Conservation (phyloP, 495 filamentous ascomycete species). For the Aspergillus diversus region DNA sequence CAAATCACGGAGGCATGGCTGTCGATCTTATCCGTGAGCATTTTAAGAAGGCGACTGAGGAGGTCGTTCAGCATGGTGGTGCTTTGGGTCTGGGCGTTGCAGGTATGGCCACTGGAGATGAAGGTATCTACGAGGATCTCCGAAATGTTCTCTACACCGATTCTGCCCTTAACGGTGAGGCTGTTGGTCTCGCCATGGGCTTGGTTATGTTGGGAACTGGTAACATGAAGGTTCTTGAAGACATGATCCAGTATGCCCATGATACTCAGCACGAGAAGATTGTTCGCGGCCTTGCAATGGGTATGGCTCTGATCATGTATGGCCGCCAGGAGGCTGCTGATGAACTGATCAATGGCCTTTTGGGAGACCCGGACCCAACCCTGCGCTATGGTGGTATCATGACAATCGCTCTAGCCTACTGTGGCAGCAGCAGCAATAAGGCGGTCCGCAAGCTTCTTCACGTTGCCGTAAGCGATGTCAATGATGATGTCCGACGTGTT, state of each 20-base stretch:
- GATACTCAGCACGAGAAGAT: conserved; percentile 99
- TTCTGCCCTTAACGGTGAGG: conserved; percentile 95
- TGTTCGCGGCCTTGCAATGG: conserved; percentile 89
- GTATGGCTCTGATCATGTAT: conserved; percentile 99
- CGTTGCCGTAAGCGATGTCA: conserved; percentile 96
- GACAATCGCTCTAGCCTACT: conserved; percentile 97
- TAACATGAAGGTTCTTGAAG: conserved; percentile 84
- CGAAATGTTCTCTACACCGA: conserved; percentile 86
- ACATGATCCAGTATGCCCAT: conserved; percentile 96
- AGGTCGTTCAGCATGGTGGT: conserved; percentile 96
- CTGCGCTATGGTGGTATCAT: conserved; percentile 97
- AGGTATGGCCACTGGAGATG: conserved; percentile 93
- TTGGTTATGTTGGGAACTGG: conserved; percentile 97
- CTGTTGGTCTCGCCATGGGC: conserved; percentile 93
- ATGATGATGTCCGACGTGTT: conserved; percentile 92
- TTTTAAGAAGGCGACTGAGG: conserved; percentile 85
- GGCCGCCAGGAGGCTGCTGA: conserved; percentile 93
- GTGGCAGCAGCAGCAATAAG: conserved; percentile 97
- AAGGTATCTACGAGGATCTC: conserved; percentile 89
- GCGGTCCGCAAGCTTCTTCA: conserved; percentile 97
- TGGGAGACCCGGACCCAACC: conserved; percentile 92
- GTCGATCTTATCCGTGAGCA: conserved; percentile 84
- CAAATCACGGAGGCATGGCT: conserved; percentile 94
- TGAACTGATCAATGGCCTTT: conserved; percentile 86
- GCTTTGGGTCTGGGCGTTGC: conserved; percentile 95